Evolutionary conservation across 352 stramenopile species (phyloP), one percentile per base, ranked within the genome.

Genomic region (Globisporangium barbulae): DNA sequence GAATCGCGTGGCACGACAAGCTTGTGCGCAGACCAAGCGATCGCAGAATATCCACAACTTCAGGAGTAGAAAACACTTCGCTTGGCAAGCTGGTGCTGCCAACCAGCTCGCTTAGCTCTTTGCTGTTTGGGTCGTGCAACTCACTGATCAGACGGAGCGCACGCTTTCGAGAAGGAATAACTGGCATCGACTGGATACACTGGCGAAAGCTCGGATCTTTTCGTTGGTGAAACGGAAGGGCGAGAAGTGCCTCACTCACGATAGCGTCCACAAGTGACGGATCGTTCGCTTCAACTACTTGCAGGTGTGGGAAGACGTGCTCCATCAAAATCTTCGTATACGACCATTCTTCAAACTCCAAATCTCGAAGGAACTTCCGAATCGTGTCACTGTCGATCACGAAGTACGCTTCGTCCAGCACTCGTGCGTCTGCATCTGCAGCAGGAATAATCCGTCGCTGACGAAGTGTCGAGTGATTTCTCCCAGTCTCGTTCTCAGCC

Each of bases 121-220:
- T 77, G 42, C 81, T 84, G 59, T 70, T 88, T 28, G 85, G 85
- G 63, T 94, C 85, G 35, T 94, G 79, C 6, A 94, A 64, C 53
- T 94, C 76, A 3, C 64, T 71, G 19, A 90, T 56, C 22, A 60
- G 58, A 22, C 81, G 83, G 58, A 89, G 76, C 17, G 73, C 49
- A 25, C 76, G 69, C 61, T 83, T 87, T 28, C 70, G 69, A 2
- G 83, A 91, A 45, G 84, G 81, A 63, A 94, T 72, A 10, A 91
- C 67, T 19, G 65, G 59, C 30, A 73, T 45, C 3, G 55, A 74
- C 59, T 68, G 73, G 10, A 94, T 21, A 33, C 64, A n/a, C 19
- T 80, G 61, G 25, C 80, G 80, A 54, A 91, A 91, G 5, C 61
- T 65, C 10, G 69, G 9, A 35, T 92, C 65, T 31, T 77, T 76